phyloP scores from a whole-genome alignment of 495 filamentous ascomycete genomes.

The Aspergillus mulundensis region DNA sequence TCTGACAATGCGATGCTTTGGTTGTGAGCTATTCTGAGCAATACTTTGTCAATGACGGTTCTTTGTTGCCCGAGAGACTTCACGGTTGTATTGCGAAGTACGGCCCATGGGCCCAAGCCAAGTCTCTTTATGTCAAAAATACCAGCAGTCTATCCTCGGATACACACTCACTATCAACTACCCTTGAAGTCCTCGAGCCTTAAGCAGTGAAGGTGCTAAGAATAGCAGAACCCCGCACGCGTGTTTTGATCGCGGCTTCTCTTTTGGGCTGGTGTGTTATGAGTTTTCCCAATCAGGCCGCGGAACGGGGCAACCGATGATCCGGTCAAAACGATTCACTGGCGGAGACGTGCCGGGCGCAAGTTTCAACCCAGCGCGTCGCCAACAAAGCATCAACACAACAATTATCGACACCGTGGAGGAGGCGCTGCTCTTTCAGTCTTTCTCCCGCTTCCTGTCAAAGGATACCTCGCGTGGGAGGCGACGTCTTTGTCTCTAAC shows the following conservation, averaged over 20 bases:
- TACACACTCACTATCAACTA: not conserved
- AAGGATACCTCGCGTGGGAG: slow-evolving; percentile 2
- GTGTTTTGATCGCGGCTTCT: slow-evolving; percentile 24
- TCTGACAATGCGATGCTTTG: no score
- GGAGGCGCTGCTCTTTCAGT: slow-evolving; percentile 7
- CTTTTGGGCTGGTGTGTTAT: slow-evolving; percentile 23
- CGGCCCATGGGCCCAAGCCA: not conserved
- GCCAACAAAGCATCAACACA: slow-evolving; percentile 15
- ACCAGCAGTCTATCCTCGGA: not conserved
- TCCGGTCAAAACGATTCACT: slow-evolving; percentile 9
- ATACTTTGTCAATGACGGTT: not conserved
- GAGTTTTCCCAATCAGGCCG: slow-evolving; percentile 20
- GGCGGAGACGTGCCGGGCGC: not conserved
- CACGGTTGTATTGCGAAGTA: not conserved
- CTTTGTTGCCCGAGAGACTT: slow-evolving; percentile 1
- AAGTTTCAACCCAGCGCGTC: slow-evolving; percentile 10
- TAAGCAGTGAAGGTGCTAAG: slow-evolving; percentile 3
- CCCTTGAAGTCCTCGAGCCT: not conserved
- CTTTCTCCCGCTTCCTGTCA: slow-evolving; percentile 1
- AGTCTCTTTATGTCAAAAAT: not conserved
- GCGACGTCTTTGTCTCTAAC: slow-evolving; percentile 1
- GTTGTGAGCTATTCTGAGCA: not conserved
- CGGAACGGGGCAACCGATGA: slow-evolving; percentile 14
- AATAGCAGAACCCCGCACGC: slow-evolving; percentile 6
- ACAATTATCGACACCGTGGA: slow-evolving; percentile 2